Conservation (phyloP, 768 basidiomycete species). For the Cystobasidium onofrii region DNA sequence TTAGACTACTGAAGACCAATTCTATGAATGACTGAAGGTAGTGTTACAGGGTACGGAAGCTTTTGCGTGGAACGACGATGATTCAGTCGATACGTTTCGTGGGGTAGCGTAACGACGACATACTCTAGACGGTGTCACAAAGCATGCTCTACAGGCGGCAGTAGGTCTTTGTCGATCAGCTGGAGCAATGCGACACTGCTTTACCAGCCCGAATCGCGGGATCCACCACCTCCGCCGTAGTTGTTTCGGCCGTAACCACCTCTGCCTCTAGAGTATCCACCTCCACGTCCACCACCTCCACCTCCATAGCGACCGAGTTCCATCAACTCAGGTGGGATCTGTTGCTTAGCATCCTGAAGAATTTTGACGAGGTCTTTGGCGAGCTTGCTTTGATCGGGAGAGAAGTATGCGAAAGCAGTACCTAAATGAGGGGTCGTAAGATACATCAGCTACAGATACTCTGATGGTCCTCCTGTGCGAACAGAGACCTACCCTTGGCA, state of each 20-base stretch:
- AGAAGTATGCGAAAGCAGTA: slow-evolving; percentile 58
- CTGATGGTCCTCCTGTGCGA: too few species aligned
- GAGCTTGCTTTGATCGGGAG: slow-evolving; percentile 52
- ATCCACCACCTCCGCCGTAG: slow-evolving; percentile 9
- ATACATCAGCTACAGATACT: neutral
- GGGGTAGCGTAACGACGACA: too few species aligned
- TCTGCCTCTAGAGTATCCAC: slow-evolving; percentile 60
- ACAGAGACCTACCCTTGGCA: slow-evolving; percentile 31
- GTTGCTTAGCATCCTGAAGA: slow-evolving; percentile 74
- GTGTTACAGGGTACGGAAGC: neutral
- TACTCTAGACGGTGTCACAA: too few species aligned
- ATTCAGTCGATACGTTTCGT: neutral
- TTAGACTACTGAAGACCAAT: neutral
- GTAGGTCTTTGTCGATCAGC: too few species aligned
- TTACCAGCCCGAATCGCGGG: neutral
- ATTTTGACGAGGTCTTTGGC: slow-evolving; percentile 85
- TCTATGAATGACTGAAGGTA: neutral
- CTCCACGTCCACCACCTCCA: slow-evolving; percentile 38
- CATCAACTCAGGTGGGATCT: slow-evolving; percentile 77
- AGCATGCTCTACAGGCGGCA: too few species aligned
- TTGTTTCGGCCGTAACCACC: slow-evolving; percentile 37
- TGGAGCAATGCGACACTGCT: too few species aligned
- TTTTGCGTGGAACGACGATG: neutral
- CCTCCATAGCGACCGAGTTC: slow-evolving; percentile 44
- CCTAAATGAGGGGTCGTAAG: slow-evolving; percentile 15